phyloP scores from a whole-genome alignment of 768 basidiomycete genomes.

The Rhodocollybia butyracea region DNA sequence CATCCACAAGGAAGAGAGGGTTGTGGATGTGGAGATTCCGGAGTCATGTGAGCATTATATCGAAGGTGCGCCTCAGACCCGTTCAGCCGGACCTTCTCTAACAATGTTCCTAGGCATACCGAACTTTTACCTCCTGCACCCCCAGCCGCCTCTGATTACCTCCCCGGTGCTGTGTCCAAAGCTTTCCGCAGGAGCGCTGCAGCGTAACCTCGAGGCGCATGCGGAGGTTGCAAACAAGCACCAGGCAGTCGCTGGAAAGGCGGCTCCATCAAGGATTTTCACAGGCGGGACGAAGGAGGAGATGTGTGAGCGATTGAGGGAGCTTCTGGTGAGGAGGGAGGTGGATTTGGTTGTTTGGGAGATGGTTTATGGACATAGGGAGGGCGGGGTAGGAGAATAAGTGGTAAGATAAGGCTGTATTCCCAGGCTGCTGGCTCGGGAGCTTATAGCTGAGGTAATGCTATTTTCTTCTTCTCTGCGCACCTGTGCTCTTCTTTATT shows the following conservation, averaged over 20 bases:
- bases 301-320: slow-evolving; percentile 44
- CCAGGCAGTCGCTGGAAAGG: background rate
- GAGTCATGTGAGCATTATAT: slow-evolving; percentile 50
- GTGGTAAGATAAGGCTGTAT: background rate
- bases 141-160: slow-evolving; percentile 46
- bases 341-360: slow-evolving; percentile 50
- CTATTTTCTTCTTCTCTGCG: background rate
- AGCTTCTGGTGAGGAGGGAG: slow-evolving; percentile 43
- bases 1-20: slow-evolving; percentile 32
- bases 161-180: slow-evolving; percentile 35
- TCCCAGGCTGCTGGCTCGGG: background rate
- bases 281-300: slow-evolving; percentile 44
- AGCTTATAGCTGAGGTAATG: background rate
- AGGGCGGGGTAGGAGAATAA: background rate
- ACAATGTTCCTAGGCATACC: slow-evolving; percentile 35
- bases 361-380: slow-evolving; percentile 28
- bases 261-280: slow-evolving; percentile 40
- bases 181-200: slow-evolving; percentile 46
- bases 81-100: background rate
- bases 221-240: slow-evolving; percentile 22
- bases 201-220: slow-evolving; percentile 57
- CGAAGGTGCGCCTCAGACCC: slow-evolving; percentile 34
- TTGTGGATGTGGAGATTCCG: slow-evolving; percentile 54
- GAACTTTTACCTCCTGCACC: slow-evolving; percentile 43
- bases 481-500: background rate